Conservation (phyloP, 129 eudicot genomes). For the Centella asiatica region DNA sequence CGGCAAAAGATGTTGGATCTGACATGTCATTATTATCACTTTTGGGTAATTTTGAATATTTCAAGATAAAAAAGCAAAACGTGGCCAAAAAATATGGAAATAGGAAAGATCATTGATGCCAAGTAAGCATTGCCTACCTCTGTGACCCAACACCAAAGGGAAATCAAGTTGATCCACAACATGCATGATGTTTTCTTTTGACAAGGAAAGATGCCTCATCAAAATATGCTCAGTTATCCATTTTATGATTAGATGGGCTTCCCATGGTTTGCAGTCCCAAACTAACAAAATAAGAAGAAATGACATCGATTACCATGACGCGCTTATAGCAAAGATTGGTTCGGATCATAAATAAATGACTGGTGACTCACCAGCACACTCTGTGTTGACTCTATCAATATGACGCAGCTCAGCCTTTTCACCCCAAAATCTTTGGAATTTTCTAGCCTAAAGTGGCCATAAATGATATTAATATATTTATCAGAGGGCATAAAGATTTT, state of each 20-base stretch:
- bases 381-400: conserved; percentile 60
- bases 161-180: conserved; percentile 89
- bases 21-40: background rate
- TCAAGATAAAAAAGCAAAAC: background rate
- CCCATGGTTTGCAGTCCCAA: conserved; percentile 70
- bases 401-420: conserved; percentile 53
- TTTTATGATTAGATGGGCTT: conserved; percentile 62
- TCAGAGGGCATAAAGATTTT: background rate
- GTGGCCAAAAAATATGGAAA: background rate
- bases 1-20: conserved; percentile 53
- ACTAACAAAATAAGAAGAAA: conserved; percentile 26
- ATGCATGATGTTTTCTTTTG: conserved; percentile 41
- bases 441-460: conserved; percentile 34
- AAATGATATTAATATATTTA: background rate
- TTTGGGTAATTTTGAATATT: background rate
- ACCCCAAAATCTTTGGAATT: conserved; percentile 86
- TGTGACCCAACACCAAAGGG: conserved; percentile 42
- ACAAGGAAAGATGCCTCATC: conserved; percentile 55
- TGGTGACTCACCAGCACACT: conserved; percentile 60
- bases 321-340: background rate
- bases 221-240: conserved; percentile 57
- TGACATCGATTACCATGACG: conserved; percentile 6
- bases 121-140: conserved; percentile 33
- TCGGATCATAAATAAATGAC: conserved; percentile 1
- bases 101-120: background rate